Evolutionary conservation across 164 flowering plant genomes (phyloP), one percentile per base, ranked within the genome.

Genomic region (Aristolochia fimbriata): DNA sequence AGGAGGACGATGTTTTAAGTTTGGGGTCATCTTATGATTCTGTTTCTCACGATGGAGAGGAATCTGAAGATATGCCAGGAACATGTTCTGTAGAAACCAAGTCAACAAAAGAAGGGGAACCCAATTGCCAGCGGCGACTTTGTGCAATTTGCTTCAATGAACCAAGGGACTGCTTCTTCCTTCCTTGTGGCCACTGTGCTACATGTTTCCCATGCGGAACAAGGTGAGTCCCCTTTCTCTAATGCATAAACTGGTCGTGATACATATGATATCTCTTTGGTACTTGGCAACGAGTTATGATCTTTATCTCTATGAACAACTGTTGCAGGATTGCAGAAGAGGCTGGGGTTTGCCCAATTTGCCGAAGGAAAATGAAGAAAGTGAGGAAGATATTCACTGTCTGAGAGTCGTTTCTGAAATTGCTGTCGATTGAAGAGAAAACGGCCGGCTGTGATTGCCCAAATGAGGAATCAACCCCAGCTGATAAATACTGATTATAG

Each of bases 161-260:
- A 69, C 87, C 87, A 7, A 83, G 89, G 62, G 90, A 91, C 70
- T 77, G 94, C 74, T 91, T 91, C 80, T 91, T 91, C 74, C 85
- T 91, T 68, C 94, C 96, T 13, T 91, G 97, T 66, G 96, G 97
- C 17, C 97, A 88, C 31, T 82, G 83, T 69, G 90, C 78, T n/a
- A 73, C 96, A 25, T 91, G 97, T 78, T 91, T 78, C 68, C 68
- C 70, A 59, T 91, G 97, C 60, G 94, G 86, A 55, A 72, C 78
- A 50, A 83, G 96, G 97, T 85, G 76, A 75, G 0, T 62, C 2
- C 27, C 46, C 45, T 17, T 47, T 50, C 22, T 7, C 53, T 50
- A 5, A n/a, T 49, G 19, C 52, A 49, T 49, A n/a, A 16, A 17
- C 21, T 16, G 52, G 43, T 49, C 23, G 7, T n/a, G 21, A 12